Conservation (phyloP, 495 filamentous ascomycete species). For the Annulohypoxylon stygium region DNA sequence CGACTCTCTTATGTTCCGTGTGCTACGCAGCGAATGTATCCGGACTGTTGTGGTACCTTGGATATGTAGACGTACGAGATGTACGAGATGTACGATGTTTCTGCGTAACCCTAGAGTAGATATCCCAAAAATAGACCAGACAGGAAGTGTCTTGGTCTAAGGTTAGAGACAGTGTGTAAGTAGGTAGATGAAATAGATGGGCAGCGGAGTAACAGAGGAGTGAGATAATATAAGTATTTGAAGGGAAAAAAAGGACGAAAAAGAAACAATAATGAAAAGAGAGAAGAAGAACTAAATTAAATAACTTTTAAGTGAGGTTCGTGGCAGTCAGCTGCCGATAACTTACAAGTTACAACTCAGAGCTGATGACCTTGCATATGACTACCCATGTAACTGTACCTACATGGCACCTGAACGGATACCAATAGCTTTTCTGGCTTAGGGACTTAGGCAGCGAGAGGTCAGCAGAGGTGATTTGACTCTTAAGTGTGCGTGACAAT, state of each 20-base stretch:
- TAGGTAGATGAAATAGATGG: constrained; percentile 3
- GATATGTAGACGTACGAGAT: too few relatives aligned
- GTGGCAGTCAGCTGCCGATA: constrained; percentile 30
- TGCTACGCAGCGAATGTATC: neutral
- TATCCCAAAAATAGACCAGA: constrained; percentile 2
- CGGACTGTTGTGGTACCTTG: neutral
- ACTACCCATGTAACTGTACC: constrained; percentile 18
- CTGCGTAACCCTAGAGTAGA: neutral
- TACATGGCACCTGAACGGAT: constrained; percentile 34
- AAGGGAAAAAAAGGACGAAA: neutral
- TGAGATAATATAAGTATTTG: neutral
- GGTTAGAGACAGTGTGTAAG: neutral
- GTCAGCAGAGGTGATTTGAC: constrained; percentile 9
- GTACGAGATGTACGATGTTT: neutral
- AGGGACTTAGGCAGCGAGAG: constrained; percentile 12
- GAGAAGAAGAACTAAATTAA: neutral
- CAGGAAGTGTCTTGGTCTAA: neutral
- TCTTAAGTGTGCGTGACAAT: constrained; percentile 7
- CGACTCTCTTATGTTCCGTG: constrained; percentile 4
- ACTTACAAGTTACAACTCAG: constrained; percentile 19
- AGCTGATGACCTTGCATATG: constrained; percentile 35
- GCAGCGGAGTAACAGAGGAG: neutral
- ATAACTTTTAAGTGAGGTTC: constrained; percentile 9
- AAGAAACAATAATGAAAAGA: neutral
- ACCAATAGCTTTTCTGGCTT: neutral